These are phyloP conservation scores for Mycosphaerella sp. DNA, from an alignment of 2,329 filamentous ascomycete species.

Conservation along the genomic window DNA sequence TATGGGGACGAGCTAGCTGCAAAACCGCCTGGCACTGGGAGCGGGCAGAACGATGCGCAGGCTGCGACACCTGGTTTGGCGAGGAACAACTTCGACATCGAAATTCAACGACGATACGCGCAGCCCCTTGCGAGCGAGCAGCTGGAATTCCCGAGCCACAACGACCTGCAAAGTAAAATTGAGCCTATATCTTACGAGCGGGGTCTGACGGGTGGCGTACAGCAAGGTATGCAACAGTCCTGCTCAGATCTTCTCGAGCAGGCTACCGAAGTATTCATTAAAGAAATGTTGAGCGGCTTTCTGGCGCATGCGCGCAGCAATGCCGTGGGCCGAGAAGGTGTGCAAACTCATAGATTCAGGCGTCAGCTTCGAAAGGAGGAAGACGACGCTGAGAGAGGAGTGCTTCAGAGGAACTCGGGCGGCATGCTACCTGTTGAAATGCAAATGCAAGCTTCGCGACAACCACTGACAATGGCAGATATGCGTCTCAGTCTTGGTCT, in stretches of 20 bases:
- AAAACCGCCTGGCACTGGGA: slow-evolving; percentile 19
- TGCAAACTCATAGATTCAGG: slow-evolving; percentile 74
- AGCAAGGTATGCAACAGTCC: slow-evolving; percentile 34
- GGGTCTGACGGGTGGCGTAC: slow-evolving; percentile 45
- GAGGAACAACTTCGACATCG: slow-evolving; percentile 54
- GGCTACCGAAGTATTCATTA: slow-evolving; percentile 57
- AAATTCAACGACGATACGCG: slow-evolving; percentile 59
- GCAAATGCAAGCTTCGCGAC: slow-evolving; percentile 64
- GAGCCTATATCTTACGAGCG: slow-evolving; percentile 61
- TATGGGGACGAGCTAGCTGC: slow-evolving; percentile 29
- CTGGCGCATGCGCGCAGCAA: slow-evolving; percentile 53
- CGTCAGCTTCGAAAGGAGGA: slow-evolving; percentile 71
- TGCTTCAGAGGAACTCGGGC: slow-evolving; percentile 65
- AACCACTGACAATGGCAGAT: slow-evolving; percentile 70
- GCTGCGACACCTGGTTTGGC: slow-evolving; percentile 21
- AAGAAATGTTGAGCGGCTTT: slow-evolving; percentile 52
- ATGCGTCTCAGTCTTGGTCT: slow-evolving; percentile 69
- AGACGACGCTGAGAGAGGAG: slow-evolving; percentile 62
- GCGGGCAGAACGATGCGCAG: slow-evolving; percentile 18
- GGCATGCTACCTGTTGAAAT: slow-evolving; percentile 76
- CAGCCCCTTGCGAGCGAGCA: slow-evolving; percentile 56
- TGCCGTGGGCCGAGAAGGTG: slow-evolving; percentile 37
- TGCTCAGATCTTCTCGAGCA: slow-evolving; percentile 56
- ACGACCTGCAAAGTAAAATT: slow-evolving; percentile 53
- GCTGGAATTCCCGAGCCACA: slow-evolving; percentile 55